phyloP scores from a whole-genome alignment of 1,284 basidiomycete species.

The Coniferiporia sulphurascens region DNA sequence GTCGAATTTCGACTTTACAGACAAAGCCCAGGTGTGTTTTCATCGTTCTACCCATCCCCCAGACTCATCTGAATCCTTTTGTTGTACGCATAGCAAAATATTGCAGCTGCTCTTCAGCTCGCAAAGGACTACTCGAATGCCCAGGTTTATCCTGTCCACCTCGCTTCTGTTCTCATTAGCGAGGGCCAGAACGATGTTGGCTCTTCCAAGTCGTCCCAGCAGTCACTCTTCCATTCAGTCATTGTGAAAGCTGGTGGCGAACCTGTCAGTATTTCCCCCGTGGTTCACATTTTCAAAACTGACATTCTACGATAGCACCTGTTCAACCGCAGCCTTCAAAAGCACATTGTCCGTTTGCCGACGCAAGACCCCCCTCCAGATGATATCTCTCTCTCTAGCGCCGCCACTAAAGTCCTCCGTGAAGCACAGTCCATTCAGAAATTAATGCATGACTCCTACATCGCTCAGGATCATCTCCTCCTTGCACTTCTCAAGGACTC shows the following conservation, averaged over 20 bases:
- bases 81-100: conserved; percentile 43
- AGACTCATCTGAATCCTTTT: neutral
- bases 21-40: conserved; percentile 45
- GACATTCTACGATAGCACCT: conserved; percentile 33
- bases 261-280: conserved; percentile 38
- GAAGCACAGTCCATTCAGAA: conserved; percentile 81
- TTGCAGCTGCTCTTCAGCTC: conserved; percentile 68
- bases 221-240: conserved; percentile 68
- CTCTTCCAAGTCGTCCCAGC: conserved; percentile 29
- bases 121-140: conserved; percentile 81
- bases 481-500: conserved; percentile 74
- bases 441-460: conserved; percentile 89
- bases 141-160: conserved; percentile 75
- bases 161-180: conserved; percentile 73
- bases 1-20: conserved; percentile 71
- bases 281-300: neutral
- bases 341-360: conserved; percentile 71
- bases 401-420: conserved; percentile 64
- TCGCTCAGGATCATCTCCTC: conserved; percentile 81
- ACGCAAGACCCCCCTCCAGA: conserved; percentile 83
- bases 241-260: conserved; percentile 78
- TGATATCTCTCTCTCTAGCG: conserved; percentile 62
- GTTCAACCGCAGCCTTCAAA: conserved; percentile 63
- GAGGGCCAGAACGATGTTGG: conserved; percentile 40
- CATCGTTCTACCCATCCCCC: neutral